A percentile compares a stretch with the other conserved stretches of the same genome.
These are phyloP conservation scores for Hura crepitans DNA, from an alignment of 441 rosid species.

Conservation along the genomic window DNA sequence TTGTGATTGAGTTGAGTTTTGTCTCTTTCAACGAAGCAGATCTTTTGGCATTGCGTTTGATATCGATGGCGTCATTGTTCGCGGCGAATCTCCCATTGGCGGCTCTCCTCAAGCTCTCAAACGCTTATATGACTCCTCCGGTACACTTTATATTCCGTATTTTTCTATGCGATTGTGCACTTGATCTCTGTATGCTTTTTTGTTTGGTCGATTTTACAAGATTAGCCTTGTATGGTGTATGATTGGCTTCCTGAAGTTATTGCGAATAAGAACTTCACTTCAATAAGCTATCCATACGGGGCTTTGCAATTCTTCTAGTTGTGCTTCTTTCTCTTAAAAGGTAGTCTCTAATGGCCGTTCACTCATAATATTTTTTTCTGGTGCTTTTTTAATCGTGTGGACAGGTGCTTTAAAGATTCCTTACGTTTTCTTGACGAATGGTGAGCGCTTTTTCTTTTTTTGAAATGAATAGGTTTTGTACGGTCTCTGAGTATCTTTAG, in stretches of 20 bases:
- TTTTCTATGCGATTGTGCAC: not conserved
- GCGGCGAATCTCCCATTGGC: slow-evolving; percentile 60
- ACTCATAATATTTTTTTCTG: not conserved
- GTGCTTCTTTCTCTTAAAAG: too few species aligned
- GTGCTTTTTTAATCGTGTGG: not conserved
- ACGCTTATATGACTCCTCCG: slow-evolving; percentile 38
- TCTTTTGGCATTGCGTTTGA: slow-evolving; percentile 73
- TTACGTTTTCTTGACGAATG: slow-evolving; percentile 68
- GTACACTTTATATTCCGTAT: not conserved
- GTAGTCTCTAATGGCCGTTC: too few species aligned
- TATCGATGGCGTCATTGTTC: slow-evolving; percentile 71
- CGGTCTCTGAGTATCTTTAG: not conserved
- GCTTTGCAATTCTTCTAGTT: too few species aligned
- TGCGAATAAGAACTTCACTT: not conserved
- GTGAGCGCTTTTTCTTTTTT: slow-evolving; percentile 33
- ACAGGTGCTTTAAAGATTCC: slow-evolving; percentile 50
- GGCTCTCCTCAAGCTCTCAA: slow-evolving; percentile 55
- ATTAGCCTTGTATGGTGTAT: not conserved
- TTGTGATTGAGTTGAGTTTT: not conserved
- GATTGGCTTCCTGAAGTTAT: not conserved
- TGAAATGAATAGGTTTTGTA: not conserved
- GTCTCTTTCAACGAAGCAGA: slow-evolving; percentile 21
- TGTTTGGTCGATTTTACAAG: not conserved
- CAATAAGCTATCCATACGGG: not conserved
- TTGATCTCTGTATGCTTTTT: not conserved